These are phyloP conservation scores for Davidsoniella eucalypti DNA, from an alignment of 2,329 filamentous ascomycete species.

Conservation along the genomic window DNA sequence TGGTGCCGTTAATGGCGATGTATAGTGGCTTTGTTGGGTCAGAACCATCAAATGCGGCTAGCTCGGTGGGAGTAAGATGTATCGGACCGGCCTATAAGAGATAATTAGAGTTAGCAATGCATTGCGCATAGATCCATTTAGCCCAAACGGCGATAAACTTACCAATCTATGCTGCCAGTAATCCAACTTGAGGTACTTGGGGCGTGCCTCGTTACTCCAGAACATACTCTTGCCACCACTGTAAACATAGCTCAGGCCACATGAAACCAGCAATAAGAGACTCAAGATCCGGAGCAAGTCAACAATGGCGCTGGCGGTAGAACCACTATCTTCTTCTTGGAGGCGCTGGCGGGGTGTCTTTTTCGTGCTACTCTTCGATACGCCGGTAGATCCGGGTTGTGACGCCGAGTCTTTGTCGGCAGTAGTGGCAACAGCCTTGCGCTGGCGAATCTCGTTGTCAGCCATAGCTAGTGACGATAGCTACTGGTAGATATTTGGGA, in stretches of 20 bases:
- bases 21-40: constrained; percentile 67
- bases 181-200: constrained; percentile 43
- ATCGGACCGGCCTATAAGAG: constrained; percentile 39
- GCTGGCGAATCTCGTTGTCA: constrained; percentile 8
- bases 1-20: constrained; percentile 73
- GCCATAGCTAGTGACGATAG: background rate
- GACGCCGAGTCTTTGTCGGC: background rate
- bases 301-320: constrained; percentile 29
- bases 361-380: constrained; percentile 1
- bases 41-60: constrained; percentile 60
- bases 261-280: constrained; percentile 49
- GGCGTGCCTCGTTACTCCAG: constrained; percentile 46
- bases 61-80: constrained; percentile 57
- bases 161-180: constrained; percentile 47
- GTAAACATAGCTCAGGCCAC: constrained; percentile 58
- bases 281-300: constrained; percentile 54
- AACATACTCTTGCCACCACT: constrained; percentile 52
- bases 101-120: background rate
- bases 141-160: constrained; percentile 18
- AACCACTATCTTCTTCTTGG: constrained; percentile 46
- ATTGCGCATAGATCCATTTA: background rate
- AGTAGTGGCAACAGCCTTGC: constrained; percentile 1
- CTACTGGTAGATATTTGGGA: too few species aligned
- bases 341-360: constrained; percentile 14
- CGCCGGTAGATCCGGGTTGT: background rate